Base-by-base conservation (phyloP, 352 stramenopile genomes). In the Saprolegnia diclina region DNA sequence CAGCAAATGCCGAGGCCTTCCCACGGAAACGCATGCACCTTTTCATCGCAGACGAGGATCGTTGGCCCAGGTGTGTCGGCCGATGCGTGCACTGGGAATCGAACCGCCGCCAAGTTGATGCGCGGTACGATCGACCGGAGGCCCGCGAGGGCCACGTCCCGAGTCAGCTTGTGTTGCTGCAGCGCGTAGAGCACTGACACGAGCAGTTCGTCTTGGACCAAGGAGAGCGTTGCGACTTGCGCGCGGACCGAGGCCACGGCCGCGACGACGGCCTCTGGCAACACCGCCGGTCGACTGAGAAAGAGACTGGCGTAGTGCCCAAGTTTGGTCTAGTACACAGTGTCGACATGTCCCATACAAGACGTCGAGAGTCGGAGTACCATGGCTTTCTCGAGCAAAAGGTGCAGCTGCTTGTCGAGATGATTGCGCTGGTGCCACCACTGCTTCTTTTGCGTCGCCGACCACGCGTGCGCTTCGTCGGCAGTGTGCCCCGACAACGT, bases 11-110 rank as follows among this genome's bases (percentile, higher is more conserved):
- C 80, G 21, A 95, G 67, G 0, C 75, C 85, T 85, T 95, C 87
- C 85, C 85, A 95, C 7, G 87, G 85, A 72, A 95, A 90, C 52
- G 85, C 79, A 50, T 90, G 78, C 16, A 93, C 56, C 21, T 76
- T 71, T 22, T 82, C 73, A 66, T 88, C 79, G 37, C 92, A 76
- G 7, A 92, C 76, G 38, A 94, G 65, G 61, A 92, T 88, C 5
- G 76, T 87, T 0, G 83, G 52, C 1, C 52, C 52, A 3, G 24
- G 52, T 16, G 52, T 1, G 1, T 16, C n/a, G 3, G 9, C 1
- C 35, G 24, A 14, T 16, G 52, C 24, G n/a, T 59, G 52, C 13
- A 59, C 52, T 4, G 52, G 52, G 19, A 59, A 59, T n/a, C 19
- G 11, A n/a, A 59, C 52, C 11, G n/a, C 11, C 24, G 52, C 11